These are phyloP conservation scores for Apium graveolens DNA, from an alignment of 129 eudicot genomes.

Conservation along the genomic window DNA sequence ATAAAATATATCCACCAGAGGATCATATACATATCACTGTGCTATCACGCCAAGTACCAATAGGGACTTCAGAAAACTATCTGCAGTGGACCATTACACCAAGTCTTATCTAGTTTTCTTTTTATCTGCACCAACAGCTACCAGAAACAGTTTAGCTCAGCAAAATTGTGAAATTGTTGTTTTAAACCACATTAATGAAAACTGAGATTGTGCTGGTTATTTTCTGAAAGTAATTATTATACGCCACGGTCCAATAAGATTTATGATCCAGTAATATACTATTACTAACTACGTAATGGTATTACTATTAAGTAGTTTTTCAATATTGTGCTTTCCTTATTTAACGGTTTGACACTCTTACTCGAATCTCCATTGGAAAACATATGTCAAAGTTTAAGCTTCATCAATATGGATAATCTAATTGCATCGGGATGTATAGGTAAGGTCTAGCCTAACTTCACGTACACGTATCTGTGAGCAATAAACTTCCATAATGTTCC, in stretches of 20 bases:
- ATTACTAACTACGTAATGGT: background rate
- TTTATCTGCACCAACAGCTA: background rate
- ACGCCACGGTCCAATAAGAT: background rate
- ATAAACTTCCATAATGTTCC: background rate
- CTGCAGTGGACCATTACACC: background rate
- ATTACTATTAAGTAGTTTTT: background rate
- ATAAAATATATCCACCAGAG: background rate
- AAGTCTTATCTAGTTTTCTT: background rate
- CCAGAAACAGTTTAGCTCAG: background rate
- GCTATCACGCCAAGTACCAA: background rate
- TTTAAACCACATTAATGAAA: background rate
- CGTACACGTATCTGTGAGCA: background rate
- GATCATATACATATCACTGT: background rate
- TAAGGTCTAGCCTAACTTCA: background rate
- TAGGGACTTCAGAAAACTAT: background rate
- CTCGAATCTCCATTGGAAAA: background rate
- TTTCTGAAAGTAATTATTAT: too few relatives aligned
- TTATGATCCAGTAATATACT: background rate
- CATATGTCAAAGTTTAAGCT: background rate
- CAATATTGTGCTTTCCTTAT: background rate
- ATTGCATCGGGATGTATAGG: background rate
- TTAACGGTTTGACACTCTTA: background rate
- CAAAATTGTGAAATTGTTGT: background rate
- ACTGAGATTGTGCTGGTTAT: too few relatives aligned
- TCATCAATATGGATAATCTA: background rate